phyloP scores from a whole-genome alignment of 768 basidiomycete genomes.

The Hygrophorus pudorinus region DNA sequence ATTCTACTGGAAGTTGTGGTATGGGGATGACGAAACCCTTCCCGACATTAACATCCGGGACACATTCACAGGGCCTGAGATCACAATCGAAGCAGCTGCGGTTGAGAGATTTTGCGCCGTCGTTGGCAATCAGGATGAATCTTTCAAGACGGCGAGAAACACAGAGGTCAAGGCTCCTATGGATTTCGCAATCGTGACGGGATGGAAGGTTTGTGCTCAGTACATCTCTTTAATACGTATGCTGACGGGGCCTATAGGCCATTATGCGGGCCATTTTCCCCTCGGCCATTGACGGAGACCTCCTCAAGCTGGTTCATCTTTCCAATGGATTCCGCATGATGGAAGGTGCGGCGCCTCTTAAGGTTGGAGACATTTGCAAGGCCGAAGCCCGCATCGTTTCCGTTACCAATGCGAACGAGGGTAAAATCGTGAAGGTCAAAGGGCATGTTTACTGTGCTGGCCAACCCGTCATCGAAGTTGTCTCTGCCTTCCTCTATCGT shows the following conservation, averaged over 20 bases:
- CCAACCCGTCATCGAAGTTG: conserved; percentile 83
- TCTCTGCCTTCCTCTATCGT: conserved; percentile 94
- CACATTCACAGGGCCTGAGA: conserved; percentile 80
- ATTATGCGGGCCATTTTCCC: conserved; percentile 99
- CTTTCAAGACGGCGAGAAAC: conserved; percentile 73
- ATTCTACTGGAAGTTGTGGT: conserved; percentile 99
- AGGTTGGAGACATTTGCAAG: conserved; percentile 83
- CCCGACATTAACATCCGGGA: conserved; percentile 75
- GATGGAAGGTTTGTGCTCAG: conserved; percentile 76
- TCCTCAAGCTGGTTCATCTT: conserved; percentile 92
- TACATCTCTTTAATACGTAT: conserved; percentile 2
- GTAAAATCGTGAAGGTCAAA: conserved; percentile 89
- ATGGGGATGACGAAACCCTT: conserved; percentile 72
- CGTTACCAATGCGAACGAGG: conserved; percentile 81
- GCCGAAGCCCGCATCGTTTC: conserved; percentile 85
- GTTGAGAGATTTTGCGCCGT: conserved; percentile 89
- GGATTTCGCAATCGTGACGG: conserved; percentile 98
- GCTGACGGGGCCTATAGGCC: conserved; percentile 42
- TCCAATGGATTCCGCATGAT: conserved; percentile 94
- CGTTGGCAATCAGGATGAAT: conserved; percentile 87
- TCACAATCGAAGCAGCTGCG: conserved; percentile 63
- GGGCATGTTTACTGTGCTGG: conserved; percentile 72
- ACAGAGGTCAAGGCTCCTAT: conserved; percentile 79
- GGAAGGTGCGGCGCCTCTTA: conserved; percentile 63
- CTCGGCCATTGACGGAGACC: conserved; percentile 79